Percentiles rank a stretch among this genome's conserved stretches.
These are phyloP conservation scores for Fusarium sp. DNA, from an alignment of 2,329 filamentous ascomycete genomes.

Conservation along the genomic window DNA sequence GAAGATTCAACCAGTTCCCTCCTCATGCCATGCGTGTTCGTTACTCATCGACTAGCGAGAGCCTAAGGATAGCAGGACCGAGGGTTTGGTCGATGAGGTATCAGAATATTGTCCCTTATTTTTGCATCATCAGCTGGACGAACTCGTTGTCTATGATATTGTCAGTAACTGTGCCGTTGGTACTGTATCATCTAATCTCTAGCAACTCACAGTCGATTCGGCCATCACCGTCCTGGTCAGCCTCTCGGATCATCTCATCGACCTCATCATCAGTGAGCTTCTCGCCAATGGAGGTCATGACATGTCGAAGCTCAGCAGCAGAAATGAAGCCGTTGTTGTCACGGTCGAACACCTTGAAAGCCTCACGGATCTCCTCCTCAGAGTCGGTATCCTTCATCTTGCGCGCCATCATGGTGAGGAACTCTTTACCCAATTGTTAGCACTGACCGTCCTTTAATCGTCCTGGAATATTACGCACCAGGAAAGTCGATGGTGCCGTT, in stretches of 20 bases:
- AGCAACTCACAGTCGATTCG: constrained; percentile 81
- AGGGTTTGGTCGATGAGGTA: constrained; percentile 41
- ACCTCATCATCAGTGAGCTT: constrained; percentile 92
- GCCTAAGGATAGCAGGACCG: constrained; percentile 29
- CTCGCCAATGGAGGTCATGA: constrained; percentile 93
- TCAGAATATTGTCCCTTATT: constrained; percentile 65
- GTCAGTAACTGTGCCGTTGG: constrained; percentile 29
- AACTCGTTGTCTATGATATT: constrained; percentile 81
- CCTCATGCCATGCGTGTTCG: constrained; percentile 30
- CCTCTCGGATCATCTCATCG: constrained; percentile 93
- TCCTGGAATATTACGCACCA: constrained; percentile 65
- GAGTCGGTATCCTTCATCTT: constrained; percentile 96
- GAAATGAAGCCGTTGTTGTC: constrained; percentile 95
- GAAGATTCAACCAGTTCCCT: constrained; percentile 41
- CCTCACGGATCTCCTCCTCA: constrained; percentile 89
- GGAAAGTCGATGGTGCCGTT: constrained; percentile 94
- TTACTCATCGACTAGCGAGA: constrained; percentile 29
- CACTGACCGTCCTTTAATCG: neutral
- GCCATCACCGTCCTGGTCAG: constrained; percentile 89
- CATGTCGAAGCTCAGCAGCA: constrained; percentile 86
- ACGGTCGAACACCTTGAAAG: constrained; percentile 90
- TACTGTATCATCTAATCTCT: neutral
- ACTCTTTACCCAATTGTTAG: constrained; percentile 67
- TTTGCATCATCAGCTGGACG: constrained; percentile 96
- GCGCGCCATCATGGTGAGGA: constrained; percentile 92